Percentiles rank a stretch among this genome's conserved stretches.
Evolutionary conservation across 2,329 filamentous ascomycete genomes (phyloP).

Genomic region (Epichloe aotearoae): DNA sequence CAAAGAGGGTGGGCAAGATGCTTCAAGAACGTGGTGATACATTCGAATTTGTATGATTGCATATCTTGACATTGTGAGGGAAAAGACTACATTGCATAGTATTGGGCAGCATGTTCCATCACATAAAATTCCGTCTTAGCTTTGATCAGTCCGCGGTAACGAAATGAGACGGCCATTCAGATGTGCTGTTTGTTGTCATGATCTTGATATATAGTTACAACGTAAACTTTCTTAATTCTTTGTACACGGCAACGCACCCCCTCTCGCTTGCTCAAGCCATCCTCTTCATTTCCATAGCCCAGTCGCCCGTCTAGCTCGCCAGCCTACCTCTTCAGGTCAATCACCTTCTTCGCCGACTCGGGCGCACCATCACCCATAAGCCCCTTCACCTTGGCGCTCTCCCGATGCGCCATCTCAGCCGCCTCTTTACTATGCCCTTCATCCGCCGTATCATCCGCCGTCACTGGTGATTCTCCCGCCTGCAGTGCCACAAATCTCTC

Average conservation of each 20-base stretch:
- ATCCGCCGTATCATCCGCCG: constrained; percentile 2
- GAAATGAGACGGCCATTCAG: neutral
- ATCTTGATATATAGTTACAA: constrained; percentile 3
- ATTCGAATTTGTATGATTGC: constrained; percentile 74
- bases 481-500: constrained; percentile 22
- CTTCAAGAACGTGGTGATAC: constrained; percentile 73
- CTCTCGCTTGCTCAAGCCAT: neutral
- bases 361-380: constrained; percentile 19
- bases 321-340: constrained; percentile 1
- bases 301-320: neutral
- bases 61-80: neutral
- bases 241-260: neutral
- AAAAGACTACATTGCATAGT: neutral
- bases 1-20: constrained; percentile 70
- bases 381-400: constrained; percentile 19
- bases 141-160: neutral
- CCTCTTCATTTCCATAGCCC: neutral
- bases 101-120: neutral
- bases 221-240: neutral
- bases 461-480: constrained; percentile 3
- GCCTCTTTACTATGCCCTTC: constrained; percentile 10
- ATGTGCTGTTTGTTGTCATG: neutral
- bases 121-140: neutral
- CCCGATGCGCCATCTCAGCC: constrained; percentile 12
- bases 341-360: constrained; percentile 10